Base-by-base conservation (phyloP, 2,329 filamentous ascomycete species). In the Chrysoporthe puriensis region DNA sequence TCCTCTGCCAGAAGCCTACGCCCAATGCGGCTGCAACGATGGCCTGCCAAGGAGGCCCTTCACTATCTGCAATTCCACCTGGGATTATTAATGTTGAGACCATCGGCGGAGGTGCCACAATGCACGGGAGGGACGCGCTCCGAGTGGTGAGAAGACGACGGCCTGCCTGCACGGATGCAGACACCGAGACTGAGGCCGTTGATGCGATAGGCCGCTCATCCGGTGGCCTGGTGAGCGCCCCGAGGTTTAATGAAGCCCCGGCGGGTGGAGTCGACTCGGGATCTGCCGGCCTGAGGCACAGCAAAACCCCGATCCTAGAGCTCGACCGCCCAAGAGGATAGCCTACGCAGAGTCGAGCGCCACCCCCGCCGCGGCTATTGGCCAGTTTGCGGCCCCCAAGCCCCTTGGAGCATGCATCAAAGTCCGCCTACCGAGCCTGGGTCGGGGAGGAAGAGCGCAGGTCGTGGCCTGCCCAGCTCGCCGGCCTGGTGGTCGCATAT, bases 231-330 rank as follows among this genome's bases (percentile, higher is more conserved):
- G 4, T n/a, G 21, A 48, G 59, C 32, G 42, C 42, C 32, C 59
- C 59, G 59, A 48, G 43, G 42, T 54, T 54, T 54, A 54, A 54
- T 54, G 26, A 54, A 26, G 26, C 26, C 26, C 26, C 26, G 26
- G 26, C 26, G 26, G 26, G 26, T 2, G 26, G 26, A 26, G 26
- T 26, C 26, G 26, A 26, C 26, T 40, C 34, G 54, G 54, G 54
- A n/a, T 6, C 62, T 63, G 65, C 43, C 56, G 60, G 52, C 3
- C 43, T 63, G 60, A 50, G 64, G 60, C 60, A 50, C 60, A 59
- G 59, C 50, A 54, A 34, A 54, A 16, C 50, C 14, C 50, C 50
- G 21, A 21, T 21, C 32, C 16, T 21, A 54, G 50, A 34, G 21
- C 50, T 34, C 16, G 26, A 21, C 9, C 7, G 21, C 14, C 32